phyloP scores from a whole-genome alignment of 2,329 filamentous ascomycete genomes.

The Alternaria postmessia region DNA sequence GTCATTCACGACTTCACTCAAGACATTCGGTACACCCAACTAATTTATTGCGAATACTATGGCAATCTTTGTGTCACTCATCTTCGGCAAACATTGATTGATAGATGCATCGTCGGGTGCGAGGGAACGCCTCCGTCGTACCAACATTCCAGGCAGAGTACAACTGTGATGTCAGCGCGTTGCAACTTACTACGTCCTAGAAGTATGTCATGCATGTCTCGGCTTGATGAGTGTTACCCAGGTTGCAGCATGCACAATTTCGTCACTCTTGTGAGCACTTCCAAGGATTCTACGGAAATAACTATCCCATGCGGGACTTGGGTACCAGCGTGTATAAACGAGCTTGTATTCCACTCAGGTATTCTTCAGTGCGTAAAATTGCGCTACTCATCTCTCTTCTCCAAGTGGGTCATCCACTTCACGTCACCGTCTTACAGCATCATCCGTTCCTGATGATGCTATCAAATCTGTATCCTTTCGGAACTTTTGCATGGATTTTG shows the following conservation, averaged over 20 bases:
- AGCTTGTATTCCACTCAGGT: background rate
- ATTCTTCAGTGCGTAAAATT: background rate
- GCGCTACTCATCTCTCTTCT: background rate
- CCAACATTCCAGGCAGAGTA: background rate
- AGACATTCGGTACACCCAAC: background rate
- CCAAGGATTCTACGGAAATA: background rate
- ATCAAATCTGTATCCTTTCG: background rate
- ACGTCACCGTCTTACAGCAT: background rate
- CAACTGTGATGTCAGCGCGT: background rate
- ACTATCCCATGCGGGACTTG: background rate
- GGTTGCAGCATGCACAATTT: background rate
- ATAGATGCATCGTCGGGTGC: background rate
- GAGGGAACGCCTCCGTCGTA: background rate
- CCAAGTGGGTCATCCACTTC: background rate
- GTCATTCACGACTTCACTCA: background rate
- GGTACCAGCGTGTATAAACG: background rate
- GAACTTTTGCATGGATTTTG: background rate
- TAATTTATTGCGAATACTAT: background rate
- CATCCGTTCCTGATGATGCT: constrained; percentile 1
- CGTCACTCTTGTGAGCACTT: background rate
- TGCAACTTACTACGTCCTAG: background rate
- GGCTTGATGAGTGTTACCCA: background rate
- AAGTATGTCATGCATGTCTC: background rate
- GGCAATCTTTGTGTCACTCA: too few relatives aligned
- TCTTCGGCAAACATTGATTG: background rate